These are phyloP conservation scores for Nematocida sp. DNA, from an alignment of 371 early-diverging fungal genomes.

Conservation along the genomic window DNA sequence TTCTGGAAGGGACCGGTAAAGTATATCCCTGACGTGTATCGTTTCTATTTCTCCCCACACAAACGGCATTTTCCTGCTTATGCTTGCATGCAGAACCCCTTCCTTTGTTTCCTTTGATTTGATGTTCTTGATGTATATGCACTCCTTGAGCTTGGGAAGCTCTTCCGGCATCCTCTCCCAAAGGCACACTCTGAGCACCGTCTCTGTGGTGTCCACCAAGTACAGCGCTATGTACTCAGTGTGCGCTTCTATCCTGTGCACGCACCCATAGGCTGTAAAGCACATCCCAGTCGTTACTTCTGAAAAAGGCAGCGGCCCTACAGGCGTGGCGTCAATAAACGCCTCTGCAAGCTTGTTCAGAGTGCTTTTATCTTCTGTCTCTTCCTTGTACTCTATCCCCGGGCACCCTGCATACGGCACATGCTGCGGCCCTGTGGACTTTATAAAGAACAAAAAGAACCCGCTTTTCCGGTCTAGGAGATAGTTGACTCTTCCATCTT, in stretches of 20 bases:
- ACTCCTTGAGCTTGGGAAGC: too few species aligned
- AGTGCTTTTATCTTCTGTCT: not conserved
- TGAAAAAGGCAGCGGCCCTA: not conserved
- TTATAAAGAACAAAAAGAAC: conserved; percentile 10
- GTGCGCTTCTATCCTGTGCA: not conserved
- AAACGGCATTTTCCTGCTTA: too few species aligned
- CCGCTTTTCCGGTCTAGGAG: conserved; percentile 26
- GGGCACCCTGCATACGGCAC: not conserved
- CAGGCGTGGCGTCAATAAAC: not conserved
- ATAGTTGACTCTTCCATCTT: not conserved
- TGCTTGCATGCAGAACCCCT: too few species aligned
- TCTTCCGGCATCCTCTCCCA: too few species aligned
- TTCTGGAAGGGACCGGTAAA: too few species aligned
- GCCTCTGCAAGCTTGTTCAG: not conserved
- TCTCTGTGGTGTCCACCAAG: not conserved
- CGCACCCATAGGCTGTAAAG: conserved; percentile 14
- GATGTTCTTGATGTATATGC: too few species aligned
- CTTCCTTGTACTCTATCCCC: not conserved
- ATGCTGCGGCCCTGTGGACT: not conserved
- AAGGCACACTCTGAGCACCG: too few species aligned
- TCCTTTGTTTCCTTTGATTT: too few species aligned
- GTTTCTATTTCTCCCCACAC: too few species aligned
- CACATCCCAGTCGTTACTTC: not conserved
- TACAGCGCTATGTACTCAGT: not conserved
- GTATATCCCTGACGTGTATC: too few species aligned